A percentile compares a stretch with the other conserved stretches of the same genome.
These are phyloP conservation scores for Venturia carpophila DNA, from an alignment of 2,329 filamentous ascomycete species.

Conservation along the genomic window DNA sequence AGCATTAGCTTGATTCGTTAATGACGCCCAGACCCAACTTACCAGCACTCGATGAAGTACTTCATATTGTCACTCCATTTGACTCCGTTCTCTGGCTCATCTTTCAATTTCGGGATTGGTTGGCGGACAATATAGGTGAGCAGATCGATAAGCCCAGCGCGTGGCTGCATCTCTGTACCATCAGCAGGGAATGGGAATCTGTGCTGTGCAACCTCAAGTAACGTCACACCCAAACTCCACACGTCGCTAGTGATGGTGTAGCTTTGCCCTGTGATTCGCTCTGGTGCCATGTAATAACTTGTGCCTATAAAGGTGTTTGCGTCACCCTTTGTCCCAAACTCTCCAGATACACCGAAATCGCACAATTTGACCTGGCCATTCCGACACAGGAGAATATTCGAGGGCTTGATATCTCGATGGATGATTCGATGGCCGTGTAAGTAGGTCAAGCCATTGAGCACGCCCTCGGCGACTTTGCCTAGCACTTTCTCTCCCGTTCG, in stretches of 20 bases:
- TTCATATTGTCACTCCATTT: conserved; percentile 97
- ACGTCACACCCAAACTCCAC: conserved; percentile 92
- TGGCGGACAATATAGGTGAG: conserved; percentile 97
- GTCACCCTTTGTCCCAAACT: conserved; percentile 97
- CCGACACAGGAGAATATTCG: conserved; percentile 89
- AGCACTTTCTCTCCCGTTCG: conserved; percentile 95
- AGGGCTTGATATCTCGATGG: conserved; percentile 97
- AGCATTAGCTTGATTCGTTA: conserved; percentile 24
- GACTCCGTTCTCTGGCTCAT: conserved; percentile 82
- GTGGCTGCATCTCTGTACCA: conserved; percentile 88
- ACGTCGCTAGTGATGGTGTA: conserved; percentile 99
- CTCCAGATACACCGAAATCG: conserved; percentile 95
- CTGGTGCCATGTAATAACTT: conserved; percentile 98
- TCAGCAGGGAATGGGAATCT: conserved; percentile 97
- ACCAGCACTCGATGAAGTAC: conserved; percentile 99
- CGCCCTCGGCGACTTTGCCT: conserved; percentile 92
- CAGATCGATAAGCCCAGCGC: conserved; percentile 86
- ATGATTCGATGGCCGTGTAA: conserved; percentile 95
- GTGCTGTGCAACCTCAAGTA: conserved; percentile 98
- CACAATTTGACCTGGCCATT: conserved; percentile 94
- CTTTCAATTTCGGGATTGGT: conserved; percentile 88
- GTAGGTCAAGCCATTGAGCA: conserved; percentile 88
- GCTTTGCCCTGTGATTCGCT: conserved; percentile 92
- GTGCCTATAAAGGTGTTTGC: conserved; percentile 99
- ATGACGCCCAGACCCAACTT: conserved; percentile 37